Conservation (phyloP, 371 early-diverging fungal genomes). For the Saksenaea vasiformis region DNA sequence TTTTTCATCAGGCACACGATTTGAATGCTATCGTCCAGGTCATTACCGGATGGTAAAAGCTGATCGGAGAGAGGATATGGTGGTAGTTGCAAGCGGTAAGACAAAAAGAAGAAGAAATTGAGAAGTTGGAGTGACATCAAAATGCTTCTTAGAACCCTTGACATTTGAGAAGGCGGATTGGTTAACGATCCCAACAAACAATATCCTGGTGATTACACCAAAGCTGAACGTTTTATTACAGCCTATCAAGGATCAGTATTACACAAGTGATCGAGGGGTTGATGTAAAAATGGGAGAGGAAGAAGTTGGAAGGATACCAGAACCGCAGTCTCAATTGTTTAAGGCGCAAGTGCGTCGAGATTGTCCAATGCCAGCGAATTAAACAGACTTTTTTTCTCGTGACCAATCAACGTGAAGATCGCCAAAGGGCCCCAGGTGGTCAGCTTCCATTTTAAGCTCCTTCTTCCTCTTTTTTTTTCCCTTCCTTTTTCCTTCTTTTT, state of each 20-base stretch:
- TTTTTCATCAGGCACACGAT: slow-evolving; percentile 75
- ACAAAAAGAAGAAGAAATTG: background rate
- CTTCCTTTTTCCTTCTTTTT: background rate
- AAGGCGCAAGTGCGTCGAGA: slow-evolving; percentile 21
- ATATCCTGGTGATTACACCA: slow-evolving; percentile 74
- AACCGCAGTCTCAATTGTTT: slow-evolving; percentile 41
- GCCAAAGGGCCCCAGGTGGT: background rate
- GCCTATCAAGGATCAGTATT: slow-evolving; percentile 76
- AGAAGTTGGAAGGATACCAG: slow-evolving; percentile 46
- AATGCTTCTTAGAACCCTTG: slow-evolving; percentile 62
- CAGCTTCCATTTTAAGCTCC: background rate
- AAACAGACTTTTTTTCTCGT: too few relatives aligned
- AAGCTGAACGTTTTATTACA: slow-evolving; percentile 75
- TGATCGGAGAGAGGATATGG: slow-evolving; percentile 81
- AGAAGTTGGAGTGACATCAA: background rate
- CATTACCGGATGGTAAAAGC: slow-evolving; percentile 82
- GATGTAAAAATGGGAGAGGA: slow-evolving; percentile 39
- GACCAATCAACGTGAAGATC: background rate
- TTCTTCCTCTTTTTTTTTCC: slow-evolving; percentile 9
- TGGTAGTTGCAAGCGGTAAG: slow-evolving; percentile 77
- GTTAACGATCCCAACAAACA: slow-evolving; percentile 82
- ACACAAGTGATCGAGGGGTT: slow-evolving; percentile 46
- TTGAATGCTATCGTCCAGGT: slow-evolving; percentile 63
- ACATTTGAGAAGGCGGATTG: slow-evolving; percentile 87
- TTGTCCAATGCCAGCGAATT: slow-evolving; percentile 1